Evolutionary conservation across 2,329 filamentous ascomycete genomes (phyloP).

Genomic region (Ophiostoma novo-ulmi): DNA sequence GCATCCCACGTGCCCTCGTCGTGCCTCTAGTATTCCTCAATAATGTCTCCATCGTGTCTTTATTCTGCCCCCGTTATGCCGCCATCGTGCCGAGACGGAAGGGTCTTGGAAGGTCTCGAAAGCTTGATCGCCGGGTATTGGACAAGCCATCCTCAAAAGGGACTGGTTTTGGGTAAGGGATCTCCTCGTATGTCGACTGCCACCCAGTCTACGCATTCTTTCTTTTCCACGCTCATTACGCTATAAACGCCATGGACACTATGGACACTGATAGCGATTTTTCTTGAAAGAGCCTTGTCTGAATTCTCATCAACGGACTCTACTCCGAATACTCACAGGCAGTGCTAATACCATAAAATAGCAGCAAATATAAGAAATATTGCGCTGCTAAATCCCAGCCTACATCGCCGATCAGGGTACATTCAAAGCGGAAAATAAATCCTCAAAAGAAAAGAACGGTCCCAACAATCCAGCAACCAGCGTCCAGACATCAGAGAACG

Average conservation of each 20-base stretch:
- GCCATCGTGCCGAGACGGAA: neutral
- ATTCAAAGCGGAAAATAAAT: neutral
- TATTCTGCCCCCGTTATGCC: neutral
- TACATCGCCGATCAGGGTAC: neutral
- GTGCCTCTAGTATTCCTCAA: neutral
- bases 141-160: neutral
- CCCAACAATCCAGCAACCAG: neutral
- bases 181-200: neutral
- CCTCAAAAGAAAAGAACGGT: neutral
- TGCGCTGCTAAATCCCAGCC: neutral
- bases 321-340: neutral
- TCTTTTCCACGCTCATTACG: neutral
- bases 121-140: constrained; percentile 8
- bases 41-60: neutral
- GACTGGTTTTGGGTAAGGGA: neutral
- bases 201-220: neutral
- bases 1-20: neutral
- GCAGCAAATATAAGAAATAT: neutral
- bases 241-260: neutral
- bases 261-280: no score
- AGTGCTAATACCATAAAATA: no score
- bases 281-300: no score
- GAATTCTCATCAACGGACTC: neutral
- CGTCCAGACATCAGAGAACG: neutral
- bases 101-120: constrained; percentile 9